These are phyloP conservation scores for Stephanodiscus minutulus DNA, from an alignment of 108 stramenopile genomes.

Conservation along the genomic window DNA sequence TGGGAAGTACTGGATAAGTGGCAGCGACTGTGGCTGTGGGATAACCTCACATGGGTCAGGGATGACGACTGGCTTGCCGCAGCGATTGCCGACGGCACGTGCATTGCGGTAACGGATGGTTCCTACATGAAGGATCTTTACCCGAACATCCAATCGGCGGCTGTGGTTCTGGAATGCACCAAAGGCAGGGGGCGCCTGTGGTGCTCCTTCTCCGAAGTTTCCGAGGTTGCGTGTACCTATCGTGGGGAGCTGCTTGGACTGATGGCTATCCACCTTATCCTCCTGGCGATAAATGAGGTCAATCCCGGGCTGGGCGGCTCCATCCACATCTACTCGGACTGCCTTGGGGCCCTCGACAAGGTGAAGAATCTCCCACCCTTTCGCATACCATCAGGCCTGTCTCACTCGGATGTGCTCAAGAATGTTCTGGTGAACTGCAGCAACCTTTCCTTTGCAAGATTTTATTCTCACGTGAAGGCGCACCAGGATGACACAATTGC, in stretches of 20 bases:
- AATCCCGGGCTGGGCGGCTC: background rate
- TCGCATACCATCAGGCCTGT: conserved; percentile 7
- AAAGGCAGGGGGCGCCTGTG: background rate
- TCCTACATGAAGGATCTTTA: conserved; percentile 15
- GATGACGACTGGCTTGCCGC: conserved; percentile 8
- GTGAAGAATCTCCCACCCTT: background rate
- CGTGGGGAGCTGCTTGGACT: conserved; percentile 30
- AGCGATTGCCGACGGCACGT: conserved; percentile 4
- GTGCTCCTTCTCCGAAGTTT: conserved; percentile 13
- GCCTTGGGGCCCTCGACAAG: conserved; percentile 17
- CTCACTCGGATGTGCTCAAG: conserved; percentile 24
- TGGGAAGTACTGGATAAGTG: background rate
- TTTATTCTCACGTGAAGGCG: conserved; percentile 14
- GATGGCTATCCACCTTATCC: conserved; percentile 17
- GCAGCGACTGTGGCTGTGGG: conserved; percentile 8
- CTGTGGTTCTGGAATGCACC: conserved; percentile 13
- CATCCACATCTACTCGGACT: conserved; percentile 12
- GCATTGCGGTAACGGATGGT: conserved; percentile 21
- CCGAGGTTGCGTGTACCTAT: conserved; percentile 8
- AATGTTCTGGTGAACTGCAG: conserved; percentile 15
- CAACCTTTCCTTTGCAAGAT: conserved; percentile 4
- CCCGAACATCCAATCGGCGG: conserved; percentile 7
- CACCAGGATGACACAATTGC: conserved; percentile 18
- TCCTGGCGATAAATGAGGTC: conserved; percentile 10
- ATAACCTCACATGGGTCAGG: background rate